Evolutionary conservation across 768 basidiomycete species (phyloP).

Genomic region (Tulasnella sp.): DNA sequence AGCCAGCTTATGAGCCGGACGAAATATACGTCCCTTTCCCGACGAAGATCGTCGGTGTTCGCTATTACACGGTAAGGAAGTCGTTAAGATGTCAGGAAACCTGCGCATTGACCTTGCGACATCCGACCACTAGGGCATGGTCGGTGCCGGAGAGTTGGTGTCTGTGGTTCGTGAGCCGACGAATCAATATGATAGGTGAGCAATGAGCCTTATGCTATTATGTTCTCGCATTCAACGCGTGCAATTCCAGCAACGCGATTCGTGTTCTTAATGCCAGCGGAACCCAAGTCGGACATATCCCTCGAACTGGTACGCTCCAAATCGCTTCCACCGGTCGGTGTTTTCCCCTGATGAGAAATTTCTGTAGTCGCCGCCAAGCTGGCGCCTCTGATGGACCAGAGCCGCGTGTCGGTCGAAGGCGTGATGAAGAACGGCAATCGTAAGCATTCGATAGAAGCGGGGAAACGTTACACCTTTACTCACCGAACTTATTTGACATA

Average conservation of each 20-base stretch:
- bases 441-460: slow-evolving; percentile 40
- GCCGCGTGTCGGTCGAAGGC: slow-evolving; percentile 71
- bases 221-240: neutral
- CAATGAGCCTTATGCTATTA: neutral
- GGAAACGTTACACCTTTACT: neutral
- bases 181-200: slow-evolving; percentile 64
- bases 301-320: slow-evolving; percentile 46
- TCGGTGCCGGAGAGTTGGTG: slow-evolving; percentile 79
- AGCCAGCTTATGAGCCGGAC: slow-evolving; percentile 52
- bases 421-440: slow-evolving; percentile 69
- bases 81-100: neutral
- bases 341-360: neutral
- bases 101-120: neutral
- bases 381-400: slow-evolving; percentile 70
- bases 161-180: slow-evolving; percentile 64
- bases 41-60: slow-evolving; percentile 77
- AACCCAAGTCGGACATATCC: slow-evolving; percentile 80
- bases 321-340: neutral
- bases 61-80: slow-evolving; percentile 61
- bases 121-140: slow-evolving; percentile 60
- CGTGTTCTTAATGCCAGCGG: slow-evolving; percentile 78
- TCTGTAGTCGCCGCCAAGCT: slow-evolving; percentile 56
- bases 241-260: slow-evolving; percentile 61
- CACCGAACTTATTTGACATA: slow-evolving; percentile 38
- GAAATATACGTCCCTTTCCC: slow-evolving; percentile 66